Percentiles rank a stretch among this genome's conserved stretches.
phyloP scores from a whole-genome alignment of 768 basidiomycete species.

The Russula dissimulans region DNA sequence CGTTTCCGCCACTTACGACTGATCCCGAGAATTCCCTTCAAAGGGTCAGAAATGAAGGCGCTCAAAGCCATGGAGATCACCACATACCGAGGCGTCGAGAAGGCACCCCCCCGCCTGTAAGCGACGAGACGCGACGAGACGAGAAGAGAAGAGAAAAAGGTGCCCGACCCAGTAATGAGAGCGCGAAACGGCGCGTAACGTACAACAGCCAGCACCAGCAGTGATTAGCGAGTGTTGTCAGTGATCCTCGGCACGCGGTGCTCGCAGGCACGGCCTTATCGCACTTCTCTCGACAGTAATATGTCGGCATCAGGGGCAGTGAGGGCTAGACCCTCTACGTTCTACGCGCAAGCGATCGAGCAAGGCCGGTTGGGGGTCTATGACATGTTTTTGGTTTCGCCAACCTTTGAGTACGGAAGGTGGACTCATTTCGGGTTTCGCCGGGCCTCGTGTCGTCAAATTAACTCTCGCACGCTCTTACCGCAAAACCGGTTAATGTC shows the following conservation, averaged over 20 bases:
- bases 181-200: neutral
- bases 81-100: neutral
- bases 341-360: neutral
- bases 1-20: constrained; percentile 1
- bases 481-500: neutral
- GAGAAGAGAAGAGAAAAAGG: neutral
- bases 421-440: neutral
- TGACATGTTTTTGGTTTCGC: neutral
- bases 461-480: neutral
- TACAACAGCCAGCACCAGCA: neutral
- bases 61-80: neutral
- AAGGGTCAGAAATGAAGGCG: neutral
- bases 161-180: neutral
- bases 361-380: neutral
- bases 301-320: constrained; percentile 3
- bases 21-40: too few relatives aligned
- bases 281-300: neutral
- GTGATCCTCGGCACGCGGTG: constrained; percentile 1
- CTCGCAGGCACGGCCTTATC: neutral
- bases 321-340: neutral
- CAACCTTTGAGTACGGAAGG: neutral
- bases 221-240: neutral
- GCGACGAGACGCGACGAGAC: too few relatives aligned
- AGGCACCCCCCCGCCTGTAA: too few relatives aligned
- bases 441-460: constrained; percentile 8